phyloP scores from a whole-genome alignment of 108 stramenopile species.

The Pseudonitzschia pungens region DNA sequence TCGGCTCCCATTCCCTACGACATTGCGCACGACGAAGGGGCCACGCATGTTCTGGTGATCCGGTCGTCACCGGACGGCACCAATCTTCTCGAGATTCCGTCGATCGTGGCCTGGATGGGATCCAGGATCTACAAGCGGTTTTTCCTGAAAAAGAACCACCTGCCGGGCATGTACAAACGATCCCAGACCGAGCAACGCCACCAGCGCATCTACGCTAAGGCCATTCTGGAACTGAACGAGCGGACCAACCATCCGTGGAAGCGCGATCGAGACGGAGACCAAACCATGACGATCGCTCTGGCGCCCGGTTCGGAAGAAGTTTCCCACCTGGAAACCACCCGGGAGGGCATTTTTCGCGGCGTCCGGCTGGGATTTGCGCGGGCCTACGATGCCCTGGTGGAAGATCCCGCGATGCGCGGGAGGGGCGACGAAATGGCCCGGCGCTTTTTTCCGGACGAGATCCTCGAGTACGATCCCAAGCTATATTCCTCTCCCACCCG shows the following conservation, averaged over 20 bases:
- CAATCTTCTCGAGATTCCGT: constrained; percentile 62
- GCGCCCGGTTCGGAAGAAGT: constrained; percentile 85
- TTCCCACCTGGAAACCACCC: constrained; percentile 69
- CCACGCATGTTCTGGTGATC: constrained; percentile 89
- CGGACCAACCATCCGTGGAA: constrained; percentile 38
- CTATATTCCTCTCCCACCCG: neutral
- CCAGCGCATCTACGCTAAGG: constrained; percentile 83
- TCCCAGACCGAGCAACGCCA: constrained; percentile 58
- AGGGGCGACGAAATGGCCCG: constrained; percentile 61
- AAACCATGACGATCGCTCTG: constrained; percentile 74
- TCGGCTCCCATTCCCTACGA: constrained; percentile 91
- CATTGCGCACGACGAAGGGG: constrained; percentile 83
- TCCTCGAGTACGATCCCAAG: constrained; percentile 78
- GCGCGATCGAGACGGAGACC: constrained; percentile 5
- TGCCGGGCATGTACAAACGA: constrained; percentile 63
- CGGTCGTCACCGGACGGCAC: constrained; percentile 89
- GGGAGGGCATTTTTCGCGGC: constrained; percentile 82
- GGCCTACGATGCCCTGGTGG: constrained; percentile 88
- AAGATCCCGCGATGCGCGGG: constrained; percentile 75
- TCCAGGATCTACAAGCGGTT: constrained; percentile 79
- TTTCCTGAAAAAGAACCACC: constrained; percentile 77
- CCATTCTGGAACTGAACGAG: constrained; percentile 79
- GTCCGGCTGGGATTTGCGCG: constrained; percentile 88
- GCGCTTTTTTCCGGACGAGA: constrained; percentile 81
- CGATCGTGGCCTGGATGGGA: constrained; percentile 79